Conservation (phyloP, 352 stramenopile species). For the Phytopythium vexans region DNA sequence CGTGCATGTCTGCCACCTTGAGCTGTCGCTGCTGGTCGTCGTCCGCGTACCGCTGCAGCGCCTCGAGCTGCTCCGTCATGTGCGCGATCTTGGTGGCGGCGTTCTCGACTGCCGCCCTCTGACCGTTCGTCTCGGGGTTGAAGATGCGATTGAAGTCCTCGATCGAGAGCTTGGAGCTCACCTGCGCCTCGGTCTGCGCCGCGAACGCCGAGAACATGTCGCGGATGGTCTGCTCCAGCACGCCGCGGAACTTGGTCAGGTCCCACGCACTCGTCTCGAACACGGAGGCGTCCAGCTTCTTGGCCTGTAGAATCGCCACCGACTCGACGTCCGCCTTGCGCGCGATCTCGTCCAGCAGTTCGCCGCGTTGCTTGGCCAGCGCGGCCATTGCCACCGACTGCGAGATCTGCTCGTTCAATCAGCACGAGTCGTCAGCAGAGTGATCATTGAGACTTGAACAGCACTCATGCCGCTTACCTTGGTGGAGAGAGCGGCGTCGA, state of each 20-base stretch:
- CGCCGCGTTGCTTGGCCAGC: conserved; percentile 28
- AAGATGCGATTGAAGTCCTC: conserved; percentile 71
- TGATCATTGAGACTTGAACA: conserved; percentile 4
- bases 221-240: conserved; percentile 53
- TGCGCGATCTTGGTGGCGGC: conserved; percentile 40
- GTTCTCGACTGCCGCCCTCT: conserved; percentile 43
- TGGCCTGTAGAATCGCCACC: conserved; percentile 32
- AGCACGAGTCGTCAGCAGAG: not conserved
- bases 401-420: conserved; percentile 19
- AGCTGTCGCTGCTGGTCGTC: conserved; percentile 42
- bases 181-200: conserved; percentile 43
- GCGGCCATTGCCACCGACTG: conserved; percentile 29
- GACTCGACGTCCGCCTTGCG: conserved; percentile 40
- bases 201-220: conserved; percentile 63
- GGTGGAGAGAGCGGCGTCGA: conserved; percentile 58
- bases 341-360: conserved; percentile 25
- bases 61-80: conserved; percentile 53
- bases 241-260: conserved; percentile 44
- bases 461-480: conserved; percentile 15
- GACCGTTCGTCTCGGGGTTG: conserved; percentile 43
- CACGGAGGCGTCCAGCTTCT: conserved; percentile 61
- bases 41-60: conserved; percentile 40
- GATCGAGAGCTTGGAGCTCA: conserved; percentile 49
- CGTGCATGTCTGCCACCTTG: conserved; percentile 44
- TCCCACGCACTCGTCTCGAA: conserved; percentile 53